Evolutionary conservation across 2,329 filamentous ascomycete species (phyloP).

Genomic region (Raffaelea deltoideospora): DNA sequence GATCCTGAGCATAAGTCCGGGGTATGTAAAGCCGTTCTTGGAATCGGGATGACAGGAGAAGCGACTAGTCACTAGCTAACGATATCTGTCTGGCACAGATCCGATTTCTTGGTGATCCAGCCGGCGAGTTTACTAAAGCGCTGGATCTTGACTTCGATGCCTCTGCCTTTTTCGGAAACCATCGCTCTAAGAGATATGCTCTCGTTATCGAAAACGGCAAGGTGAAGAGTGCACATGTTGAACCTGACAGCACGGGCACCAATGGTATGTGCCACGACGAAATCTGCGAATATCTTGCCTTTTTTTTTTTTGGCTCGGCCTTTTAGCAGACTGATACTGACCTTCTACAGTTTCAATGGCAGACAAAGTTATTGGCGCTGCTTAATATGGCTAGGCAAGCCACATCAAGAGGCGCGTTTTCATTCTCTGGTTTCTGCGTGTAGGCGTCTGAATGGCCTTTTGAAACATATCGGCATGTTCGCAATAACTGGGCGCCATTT

Average conservation of each 20-base stretch:
- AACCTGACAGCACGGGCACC: conserved; percentile 78
- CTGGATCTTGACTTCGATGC: conserved; percentile 74
- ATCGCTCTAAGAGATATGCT: conserved; percentile 77
- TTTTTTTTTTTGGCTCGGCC: neutral
- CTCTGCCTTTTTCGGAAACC: conserved; percentile 62
- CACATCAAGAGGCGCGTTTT: too few relatives aligned
- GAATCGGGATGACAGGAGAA: neutral
- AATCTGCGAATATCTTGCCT: neutral
- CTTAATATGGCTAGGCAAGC: too few relatives aligned
- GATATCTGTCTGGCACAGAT: conserved; percentile 36
- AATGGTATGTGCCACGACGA: conserved; percentile 18
- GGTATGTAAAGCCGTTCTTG: conserved; percentile 39
- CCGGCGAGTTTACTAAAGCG: conserved; percentile 64
- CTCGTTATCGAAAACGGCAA: conserved; percentile 72
- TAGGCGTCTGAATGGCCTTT: too few relatives aligned
- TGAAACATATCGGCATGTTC: too few relatives aligned
- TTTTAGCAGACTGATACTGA: neutral
- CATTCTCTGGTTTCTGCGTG: too few relatives aligned
- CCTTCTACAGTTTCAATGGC: conserved; percentile 29
- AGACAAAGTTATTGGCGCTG: conserved; percentile 31
- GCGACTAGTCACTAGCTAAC: neutral
- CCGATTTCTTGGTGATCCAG: conserved; percentile 76
- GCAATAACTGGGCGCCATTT: too few relatives aligned
- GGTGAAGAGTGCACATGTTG: conserved; percentile 66
- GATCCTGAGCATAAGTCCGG: conserved; percentile 62